Percentiles rank a stretch among this genome's conserved stretches.
Conservation (phyloP, 805 yeast species). For the Novakomyces olei region DNA sequence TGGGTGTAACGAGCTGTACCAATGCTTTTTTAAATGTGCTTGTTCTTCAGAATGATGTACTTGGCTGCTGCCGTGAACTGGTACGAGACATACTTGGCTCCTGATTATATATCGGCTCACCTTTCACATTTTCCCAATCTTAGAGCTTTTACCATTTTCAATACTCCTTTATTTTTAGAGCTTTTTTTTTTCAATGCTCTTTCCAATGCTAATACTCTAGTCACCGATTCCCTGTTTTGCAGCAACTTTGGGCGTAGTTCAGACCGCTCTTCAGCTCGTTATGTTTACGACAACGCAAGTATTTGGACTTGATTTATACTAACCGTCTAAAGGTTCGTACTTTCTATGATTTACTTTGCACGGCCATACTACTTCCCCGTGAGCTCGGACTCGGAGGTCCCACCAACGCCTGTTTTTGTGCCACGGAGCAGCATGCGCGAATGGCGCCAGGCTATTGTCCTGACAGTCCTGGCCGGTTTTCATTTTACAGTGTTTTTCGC, state of each 20-base stretch:
- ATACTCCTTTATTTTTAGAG: no score
- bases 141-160: no score
- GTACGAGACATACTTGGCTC: constrained; percentile 11
- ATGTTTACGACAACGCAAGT: constrained; percentile 31
- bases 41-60: constrained; percentile 35
- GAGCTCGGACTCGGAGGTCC: constrained; percentile 27
- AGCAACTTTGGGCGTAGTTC: constrained; percentile 43
- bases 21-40: constrained; percentile 46
- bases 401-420: constrained; percentile 16
- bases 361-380: constrained; percentile 12
- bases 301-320: neutral
- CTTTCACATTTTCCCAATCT: neutral
- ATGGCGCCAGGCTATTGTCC: constrained; percentile 3
- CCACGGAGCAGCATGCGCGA: constrained; percentile 3
- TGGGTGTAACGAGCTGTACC: constrained; percentile 50
- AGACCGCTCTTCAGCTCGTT: constrained; percentile 39
- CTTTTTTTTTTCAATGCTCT: no score
- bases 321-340: constrained; percentile 5
- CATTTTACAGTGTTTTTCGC: constrained; percentile 15
- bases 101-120: neutral
- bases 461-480: constrained; percentile 20
- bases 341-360: constrained; percentile 7
- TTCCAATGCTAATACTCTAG: neutral
- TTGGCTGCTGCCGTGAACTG: constrained; percentile 33
- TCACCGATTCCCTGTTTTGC: constrained; percentile 37